Evolutionary conservation across 306 rosid genomes (phyloP).

Genomic region (Hippophae tibetana): DNA sequence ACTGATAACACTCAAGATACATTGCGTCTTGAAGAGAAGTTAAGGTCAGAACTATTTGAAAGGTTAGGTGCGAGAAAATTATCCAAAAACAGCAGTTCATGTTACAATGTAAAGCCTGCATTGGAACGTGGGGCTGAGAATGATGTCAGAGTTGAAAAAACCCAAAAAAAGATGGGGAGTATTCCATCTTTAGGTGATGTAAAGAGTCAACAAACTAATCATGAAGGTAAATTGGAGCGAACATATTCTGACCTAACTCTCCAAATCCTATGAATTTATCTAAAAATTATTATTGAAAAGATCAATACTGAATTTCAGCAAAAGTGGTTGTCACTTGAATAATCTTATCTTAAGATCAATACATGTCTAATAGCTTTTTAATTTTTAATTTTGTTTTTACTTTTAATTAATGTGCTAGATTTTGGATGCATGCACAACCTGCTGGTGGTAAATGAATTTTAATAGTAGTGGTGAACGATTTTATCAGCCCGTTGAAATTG

Average conservation of each 20-base stretch:
- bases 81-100: slow-evolving; percentile 26
- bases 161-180: slow-evolving; percentile 15
- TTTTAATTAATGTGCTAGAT: no score
- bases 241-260: neutral
- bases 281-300: no score
- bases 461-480: no score
- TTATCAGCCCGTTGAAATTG: no score
- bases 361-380: no score
- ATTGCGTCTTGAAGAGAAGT: slow-evolving; percentile 71
- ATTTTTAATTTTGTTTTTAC: no score
- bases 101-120: slow-evolving; percentile 27
- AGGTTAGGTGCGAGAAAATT: slow-evolving; percentile 41
- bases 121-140: slow-evolving; percentile 46
- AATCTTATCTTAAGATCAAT: no score
- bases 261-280: no score
- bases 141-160: slow-evolving; percentile 38
- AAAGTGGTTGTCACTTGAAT: no score
- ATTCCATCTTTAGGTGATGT: slow-evolving; percentile 22
- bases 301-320: no score
- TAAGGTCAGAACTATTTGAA: slow-evolving; percentile 78
- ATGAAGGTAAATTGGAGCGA: slow-evolving; percentile 36
- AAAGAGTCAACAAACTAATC: slow-evolving; percentile 21
- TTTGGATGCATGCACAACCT: no score
- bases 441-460: no score
- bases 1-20: slow-evolving; percentile 44